Evolutionary conservation across 2,329 filamentous ascomycete genomes (phyloP).

Genomic region (Trichophyton rubrum): DNA sequence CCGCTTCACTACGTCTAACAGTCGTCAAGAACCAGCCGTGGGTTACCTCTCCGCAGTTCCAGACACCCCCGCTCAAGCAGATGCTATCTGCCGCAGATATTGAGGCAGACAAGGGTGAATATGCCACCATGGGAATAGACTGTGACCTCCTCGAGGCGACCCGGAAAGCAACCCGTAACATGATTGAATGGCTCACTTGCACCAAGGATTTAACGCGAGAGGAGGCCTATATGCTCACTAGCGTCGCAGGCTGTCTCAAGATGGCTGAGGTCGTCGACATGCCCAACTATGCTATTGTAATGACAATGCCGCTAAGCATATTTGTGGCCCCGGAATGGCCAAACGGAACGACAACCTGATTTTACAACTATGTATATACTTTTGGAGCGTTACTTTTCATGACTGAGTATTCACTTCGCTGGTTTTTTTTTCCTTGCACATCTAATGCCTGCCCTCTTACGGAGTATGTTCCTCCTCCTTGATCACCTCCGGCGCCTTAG

Average conservation of each 20-base stretch:
- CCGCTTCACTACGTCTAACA: slow-evolving; percentile 38
- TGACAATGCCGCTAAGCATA: slow-evolving; percentile 38
- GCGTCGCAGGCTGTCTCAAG: slow-evolving; percentile 39
- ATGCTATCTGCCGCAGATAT: slow-evolving; percentile 15
- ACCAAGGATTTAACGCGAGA: slow-evolving; percentile 35
- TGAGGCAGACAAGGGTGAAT: slow-evolving; percentile 29
- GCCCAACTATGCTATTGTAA: slow-evolving; percentile 42
- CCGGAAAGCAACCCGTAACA: slow-evolving; percentile 36
- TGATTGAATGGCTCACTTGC: slow-evolving; percentile 38
- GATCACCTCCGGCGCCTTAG: neutral
- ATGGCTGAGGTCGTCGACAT: slow-evolving; percentile 44
- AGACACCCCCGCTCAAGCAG: slow-evolving; percentile 23
- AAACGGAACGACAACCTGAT: neutral
- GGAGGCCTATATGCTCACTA: slow-evolving; percentile 43
- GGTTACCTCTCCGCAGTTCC: slow-evolving; percentile 39
- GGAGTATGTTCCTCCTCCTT: too few relatives aligned
- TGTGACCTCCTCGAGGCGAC: slow-evolving; percentile 38
- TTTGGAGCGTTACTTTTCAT: neutral
- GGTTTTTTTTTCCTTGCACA: neutral
- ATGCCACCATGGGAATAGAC: slow-evolving; percentile 39
- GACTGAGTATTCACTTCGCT: neutral
- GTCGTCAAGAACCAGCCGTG: slow-evolving; percentile 37
- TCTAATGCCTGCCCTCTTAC: neutral
- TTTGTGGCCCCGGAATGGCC: slow-evolving; percentile 23
- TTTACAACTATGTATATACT: neutral